Evolutionary conservation across 192 early-diverging fungal genomes (phyloP).

Genomic region (Coemansia sp.): DNA sequence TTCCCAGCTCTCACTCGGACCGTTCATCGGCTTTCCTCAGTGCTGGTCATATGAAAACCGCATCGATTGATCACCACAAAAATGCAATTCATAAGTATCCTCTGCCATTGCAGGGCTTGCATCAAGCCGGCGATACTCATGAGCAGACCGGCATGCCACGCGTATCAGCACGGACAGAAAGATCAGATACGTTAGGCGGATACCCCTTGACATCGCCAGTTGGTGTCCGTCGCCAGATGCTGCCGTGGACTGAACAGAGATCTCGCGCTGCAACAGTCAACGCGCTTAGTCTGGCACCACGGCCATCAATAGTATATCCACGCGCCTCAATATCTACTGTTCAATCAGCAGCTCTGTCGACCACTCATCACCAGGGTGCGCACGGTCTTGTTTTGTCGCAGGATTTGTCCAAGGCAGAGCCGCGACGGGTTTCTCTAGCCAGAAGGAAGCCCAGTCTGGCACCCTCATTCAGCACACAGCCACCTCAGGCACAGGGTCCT

Average conservation of each 20-base stretch:
- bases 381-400: slow-evolving; percentile 1
- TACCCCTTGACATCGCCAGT: slow-evolving; percentile 17
- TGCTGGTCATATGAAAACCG: slow-evolving; percentile 14
- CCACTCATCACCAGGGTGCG: not conserved
- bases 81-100: not conserved
- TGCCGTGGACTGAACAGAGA: slow-evolving; percentile 14
- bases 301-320: slow-evolving; percentile 4
- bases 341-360: slow-evolving; percentile 2
- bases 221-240: not conserved
- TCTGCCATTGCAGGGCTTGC: not conserved
- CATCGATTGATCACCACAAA: slow-evolving; percentile 17
- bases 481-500: slow-evolving; percentile 1
- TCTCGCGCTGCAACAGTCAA: slow-evolving; percentile 28
- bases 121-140: slow-evolving; percentile 1
- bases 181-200: slow-evolving; percentile 2
- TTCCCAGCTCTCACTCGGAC: slow-evolving; percentile 6
- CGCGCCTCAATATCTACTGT: slow-evolving; percentile 23
- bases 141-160: slow-evolving; percentile 7
- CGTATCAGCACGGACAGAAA: slow-evolving; percentile 4
- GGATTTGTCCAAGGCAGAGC: not conserved
- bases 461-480: slow-evolving; percentile 1
- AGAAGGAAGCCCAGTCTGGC: slow-evolving; percentile 7
- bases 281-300: slow-evolving; percentile 14
- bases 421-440: not conserved
- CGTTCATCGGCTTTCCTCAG: slow-evolving; percentile 3